Evolutionary conservation across 495 filamentous ascomycete genomes (phyloP).

Genomic region (Aspergillus affinis): DNA sequence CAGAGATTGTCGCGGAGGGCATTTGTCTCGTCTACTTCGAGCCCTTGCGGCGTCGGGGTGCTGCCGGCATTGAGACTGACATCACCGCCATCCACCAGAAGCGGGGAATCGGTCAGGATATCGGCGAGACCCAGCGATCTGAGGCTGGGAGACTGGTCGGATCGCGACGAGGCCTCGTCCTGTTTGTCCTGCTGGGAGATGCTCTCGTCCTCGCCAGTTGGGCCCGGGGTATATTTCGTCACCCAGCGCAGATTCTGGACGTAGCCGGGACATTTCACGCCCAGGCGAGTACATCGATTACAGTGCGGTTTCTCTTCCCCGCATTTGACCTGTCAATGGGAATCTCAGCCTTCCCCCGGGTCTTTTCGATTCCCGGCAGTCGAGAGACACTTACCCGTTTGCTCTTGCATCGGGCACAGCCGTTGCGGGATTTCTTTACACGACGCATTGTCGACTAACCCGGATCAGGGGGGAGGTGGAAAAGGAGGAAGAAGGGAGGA

Average conservation of each 20-base stretch:
- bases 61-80: conserved; percentile 9
- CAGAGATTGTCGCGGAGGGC: conserved; percentile 36
- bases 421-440: conserved; percentile 49
- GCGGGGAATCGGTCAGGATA: conserved; percentile 8
- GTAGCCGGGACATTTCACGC: conserved; percentile 54
- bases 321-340: conserved; percentile 50
- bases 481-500: neutral
- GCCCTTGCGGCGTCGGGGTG: conserved; percentile 7
- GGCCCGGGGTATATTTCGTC: conserved; percentile 43
- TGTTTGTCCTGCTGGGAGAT: conserved; percentile 10
- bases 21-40: conserved; percentile 24
- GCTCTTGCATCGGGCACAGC: conserved; percentile 50
- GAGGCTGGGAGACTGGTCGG: conserved; percentile 1
- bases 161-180: neutral
- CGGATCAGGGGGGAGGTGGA: neutral
- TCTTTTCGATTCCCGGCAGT: neutral
- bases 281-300: conserved; percentile 49
- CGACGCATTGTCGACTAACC: conserved; percentile 36
- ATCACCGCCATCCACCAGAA: neutral
- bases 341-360: neutral
- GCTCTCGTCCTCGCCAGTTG: conserved; percentile 23
- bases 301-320: conserved; percentile 55
- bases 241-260: conserved; percentile 54
- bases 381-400: conserved; percentile 43
- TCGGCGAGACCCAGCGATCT: neutral